Conservation (phyloP, 2,329 filamentous ascomycete genomes). For the Penicillium rolfsii region DNA sequence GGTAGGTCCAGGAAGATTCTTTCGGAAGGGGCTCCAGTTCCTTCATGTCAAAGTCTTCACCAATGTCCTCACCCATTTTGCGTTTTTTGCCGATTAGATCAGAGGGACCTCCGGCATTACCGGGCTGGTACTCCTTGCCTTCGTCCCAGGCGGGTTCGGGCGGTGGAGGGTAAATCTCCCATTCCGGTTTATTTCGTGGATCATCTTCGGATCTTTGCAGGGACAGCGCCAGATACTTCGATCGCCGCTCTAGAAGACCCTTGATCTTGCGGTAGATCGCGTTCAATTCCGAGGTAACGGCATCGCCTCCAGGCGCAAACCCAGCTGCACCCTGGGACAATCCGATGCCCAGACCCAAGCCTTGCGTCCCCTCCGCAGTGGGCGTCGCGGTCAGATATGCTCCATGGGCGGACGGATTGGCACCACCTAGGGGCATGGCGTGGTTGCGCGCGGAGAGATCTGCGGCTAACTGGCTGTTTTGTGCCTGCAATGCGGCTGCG, state of each 20-base stretch:
- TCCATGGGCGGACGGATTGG: slow-evolving; percentile 56
- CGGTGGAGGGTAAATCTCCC: slow-evolving; percentile 88
- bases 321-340: slow-evolving; percentile 65
- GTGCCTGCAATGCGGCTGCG: slow-evolving; percentile 4
- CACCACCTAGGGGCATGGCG: slow-evolving; percentile 53
- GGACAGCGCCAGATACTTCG: slow-evolving; percentile 86
- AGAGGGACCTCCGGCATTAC: slow-evolving; percentile 37
- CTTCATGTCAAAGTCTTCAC: slow-evolving; percentile 85
- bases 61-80: slow-evolving; percentile 87
- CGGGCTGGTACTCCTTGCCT: slow-evolving; percentile 51
- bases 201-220: slow-evolving; percentile 82
- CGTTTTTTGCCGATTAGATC: slow-evolving; percentile 63
- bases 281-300: slow-evolving; percentile 80
- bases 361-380: slow-evolving; percentile 56
- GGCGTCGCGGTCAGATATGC: slow-evolving; percentile 52
- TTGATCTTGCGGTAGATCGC: slow-evolving; percentile 90
- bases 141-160: slow-evolving; percentile 88
- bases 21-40: slow-evolving; percentile 76
- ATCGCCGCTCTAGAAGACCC: slow-evolving; percentile 80
- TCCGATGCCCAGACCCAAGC: slow-evolving; percentile 62
- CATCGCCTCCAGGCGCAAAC: slow-evolving; percentile 72
- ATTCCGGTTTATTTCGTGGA: slow-evolving; percentile 79
- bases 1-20: slow-evolving; percentile 71
- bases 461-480: slow-evolving; percentile 44
- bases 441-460: slow-evolving; percentile 56